Conservation (phyloP, 441 rosid genomes). For the Gossypium gossypioides region DNA sequence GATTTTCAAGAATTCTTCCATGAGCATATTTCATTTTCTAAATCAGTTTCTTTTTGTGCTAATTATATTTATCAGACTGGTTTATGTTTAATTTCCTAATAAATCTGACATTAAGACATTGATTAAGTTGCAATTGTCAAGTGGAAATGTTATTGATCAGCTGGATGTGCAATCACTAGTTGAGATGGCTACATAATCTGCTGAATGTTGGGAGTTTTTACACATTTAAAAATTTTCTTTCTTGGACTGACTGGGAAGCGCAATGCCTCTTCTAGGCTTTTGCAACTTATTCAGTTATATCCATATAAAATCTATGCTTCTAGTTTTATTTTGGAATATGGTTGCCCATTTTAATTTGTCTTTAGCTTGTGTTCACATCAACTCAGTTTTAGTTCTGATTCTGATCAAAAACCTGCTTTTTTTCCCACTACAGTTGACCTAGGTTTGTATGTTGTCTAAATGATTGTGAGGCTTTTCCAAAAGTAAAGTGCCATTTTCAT, state of each 20-base stretch:
- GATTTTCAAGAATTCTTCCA: constrained; percentile 20
- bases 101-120: background rate
- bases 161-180: background rate
- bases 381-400: background rate
- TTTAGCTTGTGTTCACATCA: background rate
- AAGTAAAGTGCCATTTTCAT: background rate
- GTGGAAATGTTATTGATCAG: background rate
- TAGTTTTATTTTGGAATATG: constrained; percentile 1
- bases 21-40: background rate
- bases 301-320: background rate
- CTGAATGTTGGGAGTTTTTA: background rate
- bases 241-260: background rate
- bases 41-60: constrained; percentile 6
- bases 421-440: background rate
- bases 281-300: background rate
- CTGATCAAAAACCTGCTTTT: background rate
- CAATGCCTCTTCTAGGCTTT: background rate
- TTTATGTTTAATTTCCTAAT: background rate
- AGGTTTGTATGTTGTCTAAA: background rate
- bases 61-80: background rate
- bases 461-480: background rate
- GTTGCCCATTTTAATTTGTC: background rate
- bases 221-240: background rate
- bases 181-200: background rate
- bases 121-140: background rate